A percentile compares a stretch with the other conserved stretches of the same genome.
Conservation (phyloP, 1,284 basidiomycete species). For the Irpex sp. region DNA sequence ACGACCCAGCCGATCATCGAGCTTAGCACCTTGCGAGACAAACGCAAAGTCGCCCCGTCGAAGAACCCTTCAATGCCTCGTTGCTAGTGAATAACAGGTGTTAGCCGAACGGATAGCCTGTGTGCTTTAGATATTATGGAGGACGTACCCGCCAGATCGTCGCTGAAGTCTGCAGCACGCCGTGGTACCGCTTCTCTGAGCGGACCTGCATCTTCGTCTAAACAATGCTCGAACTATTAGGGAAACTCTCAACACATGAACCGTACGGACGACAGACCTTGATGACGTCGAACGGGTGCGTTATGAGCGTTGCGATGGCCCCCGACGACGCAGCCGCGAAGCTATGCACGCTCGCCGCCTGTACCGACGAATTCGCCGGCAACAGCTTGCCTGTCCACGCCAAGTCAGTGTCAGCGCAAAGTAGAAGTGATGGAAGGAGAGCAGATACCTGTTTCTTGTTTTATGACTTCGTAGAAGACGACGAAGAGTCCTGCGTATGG, state of each 20-base stretch:
- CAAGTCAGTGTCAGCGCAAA: not conserved
- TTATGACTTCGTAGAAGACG: slow-evolving; percentile 86
- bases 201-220: slow-evolving; percentile 90
- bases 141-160: slow-evolving; percentile 65
- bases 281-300: slow-evolving; percentile 89
- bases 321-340: slow-evolving; percentile 74
- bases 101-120: slow-evolving; percentile 1
- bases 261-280: slow-evolving; percentile 50
- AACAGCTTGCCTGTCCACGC: slow-evolving; percentile 25
- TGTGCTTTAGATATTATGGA: not conserved
- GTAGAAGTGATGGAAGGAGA: slow-evolving; percentile 20
- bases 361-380: slow-evolving; percentile 36
- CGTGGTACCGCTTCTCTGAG: slow-evolving; percentile 67
- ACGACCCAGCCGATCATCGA: slow-evolving; percentile 92
- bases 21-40: slow-evolving; percentile 86
- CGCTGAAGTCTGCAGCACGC: slow-evolving; percentile 57
- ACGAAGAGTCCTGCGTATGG: slow-evolving; percentile 96
- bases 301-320: slow-evolving; percentile 75
- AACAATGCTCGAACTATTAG: not conserved
- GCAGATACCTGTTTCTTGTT: slow-evolving; percentile 58
- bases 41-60: slow-evolving; percentile 78
- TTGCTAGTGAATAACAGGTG: slow-evolving; percentile 45
- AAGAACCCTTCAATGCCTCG: slow-evolving; percentile 79
- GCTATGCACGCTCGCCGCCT: slow-evolving; percentile 50
- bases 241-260: too few relatives aligned